Evolutionary conservation across 371 early-diverging fungal genomes (phyloP).

Genomic region (Smittium culicis): DNA sequence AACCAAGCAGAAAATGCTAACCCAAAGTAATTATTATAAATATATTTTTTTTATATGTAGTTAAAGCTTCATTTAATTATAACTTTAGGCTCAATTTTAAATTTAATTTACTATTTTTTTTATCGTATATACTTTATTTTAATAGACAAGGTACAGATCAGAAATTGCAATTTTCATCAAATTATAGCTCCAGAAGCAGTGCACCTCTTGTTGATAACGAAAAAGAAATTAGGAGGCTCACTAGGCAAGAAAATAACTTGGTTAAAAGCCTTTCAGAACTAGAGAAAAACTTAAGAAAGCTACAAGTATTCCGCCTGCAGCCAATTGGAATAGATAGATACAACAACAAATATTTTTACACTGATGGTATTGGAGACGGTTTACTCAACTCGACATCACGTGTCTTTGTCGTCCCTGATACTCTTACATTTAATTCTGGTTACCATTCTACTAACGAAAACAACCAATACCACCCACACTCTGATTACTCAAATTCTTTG

Average conservation of each 20-base stretch:
- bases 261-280: conserved; percentile 35
- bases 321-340: conserved; percentile 75
- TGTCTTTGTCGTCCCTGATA: conserved; percentile 46
- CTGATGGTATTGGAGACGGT: conserved; percentile 57
- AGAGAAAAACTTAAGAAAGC: conserved; percentile 48
- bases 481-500: conserved; percentile 1
- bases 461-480: neutral
- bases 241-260: neutral
- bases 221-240: conserved; percentile 12
- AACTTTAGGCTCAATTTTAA: no score
- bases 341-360: conserved; percentile 69
- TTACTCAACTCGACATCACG: conserved; percentile 43
- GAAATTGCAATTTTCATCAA: neutral
- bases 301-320: conserved; percentile 44
- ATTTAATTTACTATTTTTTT: no score
- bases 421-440: conserved; percentile 31
- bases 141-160: no score
- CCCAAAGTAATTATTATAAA: no score
- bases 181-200: conserved; percentile 13
- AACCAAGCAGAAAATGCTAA: no score
- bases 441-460: conserved; percentile 8
- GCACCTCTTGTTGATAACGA: neutral
- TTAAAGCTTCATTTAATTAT: no score
- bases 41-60: no score
- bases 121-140: no score